Evolutionary conservation across 148 eudicot genomes (phyloP), one percentile per base, ranked within the genome.

Genomic region (Rhododendron mucronatum): DNA sequence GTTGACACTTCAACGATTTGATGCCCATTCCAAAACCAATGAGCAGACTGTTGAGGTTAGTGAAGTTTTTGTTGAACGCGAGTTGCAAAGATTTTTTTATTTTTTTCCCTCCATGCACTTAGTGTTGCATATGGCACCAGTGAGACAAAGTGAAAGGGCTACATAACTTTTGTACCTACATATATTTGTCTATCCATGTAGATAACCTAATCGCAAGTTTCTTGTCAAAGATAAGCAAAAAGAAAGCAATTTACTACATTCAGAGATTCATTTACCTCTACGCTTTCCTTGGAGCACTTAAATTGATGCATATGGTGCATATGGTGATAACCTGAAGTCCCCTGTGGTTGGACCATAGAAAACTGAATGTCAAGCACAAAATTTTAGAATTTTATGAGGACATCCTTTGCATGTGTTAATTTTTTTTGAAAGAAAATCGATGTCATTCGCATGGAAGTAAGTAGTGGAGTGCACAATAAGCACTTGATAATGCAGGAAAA

Each of bases 31-130:
- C 76, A 95, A 95, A 88, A 95, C 99, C 81, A 95, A 96, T 87
- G 99, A 96, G 90, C 98, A 94, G 91, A 96, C 98, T 50, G 99
- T 96, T 75, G 95, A 95, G 98, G 99, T 95, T 47, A 81, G 91
- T 85, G 41, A 21, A 63, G 16, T 45, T 65, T 39, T 26, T 11
- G 59, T n/a, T 55, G 28, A n/a, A 18, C 0, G 1, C 67, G 12
- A 78, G 28, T 2, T 23, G 16, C 8, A 20, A 83, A 26, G 55
- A 50, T 45, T 7, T 23, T 61, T 20, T 4, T 80, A 14, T 37
- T 65, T 44, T 13, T 5, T 53, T 8, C 2, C 11, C 50, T 47
- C 21, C 63, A 18, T 57, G 23, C 23, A 57, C 63, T 57, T 57
- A 16, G 63, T 57, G 23, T 57, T 57, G 63, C 63, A 57, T 57